These are phyloP conservation scores for Flaveria sonorensis DNA, from an alignment of 129 eudicot species.

Conservation along the genomic window DNA sequence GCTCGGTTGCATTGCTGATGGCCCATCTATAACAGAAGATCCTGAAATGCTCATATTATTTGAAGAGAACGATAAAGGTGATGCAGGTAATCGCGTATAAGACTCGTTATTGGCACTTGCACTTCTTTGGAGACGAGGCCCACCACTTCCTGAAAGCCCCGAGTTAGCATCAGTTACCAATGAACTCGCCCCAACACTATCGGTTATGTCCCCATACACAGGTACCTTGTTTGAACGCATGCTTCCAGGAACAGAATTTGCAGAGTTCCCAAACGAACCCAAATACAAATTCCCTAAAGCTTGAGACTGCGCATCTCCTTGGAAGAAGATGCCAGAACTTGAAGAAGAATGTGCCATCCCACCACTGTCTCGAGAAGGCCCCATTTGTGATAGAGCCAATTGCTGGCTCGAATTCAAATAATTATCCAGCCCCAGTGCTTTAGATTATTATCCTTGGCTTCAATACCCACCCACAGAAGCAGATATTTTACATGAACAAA, in stretches of 20 bases:
- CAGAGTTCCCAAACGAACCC: constrained; percentile 65
- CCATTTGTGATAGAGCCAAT: constrained; percentile 64
- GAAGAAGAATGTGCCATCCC: constrained; percentile 76
- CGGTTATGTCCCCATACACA: constrained; percentile 61
- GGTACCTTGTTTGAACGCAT: constrained; percentile 55
- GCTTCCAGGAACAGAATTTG: constrained; percentile 50
- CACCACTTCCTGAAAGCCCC: constrained; percentile 76
- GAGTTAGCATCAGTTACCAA: constrained; percentile 95
- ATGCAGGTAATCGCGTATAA: constrained; percentile 76
- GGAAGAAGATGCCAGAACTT: constrained; percentile 80
- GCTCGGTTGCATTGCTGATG: constrained; percentile 55
- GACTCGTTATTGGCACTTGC: constrained; percentile 80
- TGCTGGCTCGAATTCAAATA: constrained; percentile 65
- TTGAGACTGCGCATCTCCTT: constrained; percentile 76
- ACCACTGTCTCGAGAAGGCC: constrained; percentile 73
- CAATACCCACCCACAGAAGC: not conserved
- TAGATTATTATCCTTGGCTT: not conserved
- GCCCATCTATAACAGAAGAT: constrained; percentile 71
- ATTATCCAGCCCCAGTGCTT: constrained; percentile 61
- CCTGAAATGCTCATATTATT: constrained; percentile 87
- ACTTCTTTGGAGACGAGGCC: constrained; percentile 79
- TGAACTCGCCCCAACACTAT: constrained; percentile 89
- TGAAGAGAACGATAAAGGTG: constrained; percentile 85
- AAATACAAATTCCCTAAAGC: constrained; percentile 55
- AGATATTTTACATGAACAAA: constrained; percentile 11